Percentiles rank a stretch among this genome's conserved stretches.
Evolutionary conservation across 2,329 filamentous ascomycete genomes (phyloP).

Genomic region (Fusarium ramigenum): DNA sequence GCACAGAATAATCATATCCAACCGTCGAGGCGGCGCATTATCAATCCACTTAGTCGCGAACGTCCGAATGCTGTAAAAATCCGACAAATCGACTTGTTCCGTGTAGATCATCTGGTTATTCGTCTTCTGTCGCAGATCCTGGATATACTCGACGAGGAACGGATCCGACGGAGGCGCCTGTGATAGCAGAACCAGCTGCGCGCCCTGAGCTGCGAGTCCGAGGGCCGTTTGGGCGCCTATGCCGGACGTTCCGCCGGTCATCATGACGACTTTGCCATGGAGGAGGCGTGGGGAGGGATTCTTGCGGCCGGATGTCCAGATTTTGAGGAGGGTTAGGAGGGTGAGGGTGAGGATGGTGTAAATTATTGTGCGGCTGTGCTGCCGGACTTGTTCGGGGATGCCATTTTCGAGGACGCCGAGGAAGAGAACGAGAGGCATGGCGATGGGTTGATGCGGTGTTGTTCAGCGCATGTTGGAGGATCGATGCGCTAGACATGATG

Average conservation of each 20-base stretch:
- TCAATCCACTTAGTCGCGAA: constrained; percentile 99
- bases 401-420: constrained; percentile 59
- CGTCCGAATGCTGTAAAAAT: constrained; percentile 86
- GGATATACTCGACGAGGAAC: constrained; percentile 91
- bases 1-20: constrained; percentile 92
- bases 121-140: constrained; percentile 81
- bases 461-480: constrained; percentile 24
- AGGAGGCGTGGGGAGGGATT: constrained; percentile 84
- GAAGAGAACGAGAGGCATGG: constrained; percentile 64
- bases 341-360: constrained; percentile 51
- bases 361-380: constrained; percentile 55
- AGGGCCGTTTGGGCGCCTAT: constrained; percentile 82
- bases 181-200: constrained; percentile 90
- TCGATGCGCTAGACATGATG: not conserved
- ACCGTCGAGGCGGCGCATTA: constrained; percentile 84
- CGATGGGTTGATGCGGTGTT: constrained; percentile 25
- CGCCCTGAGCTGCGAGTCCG: constrained; percentile 81
- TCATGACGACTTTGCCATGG: constrained; percentile 92
- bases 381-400: constrained; percentile 58
- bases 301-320: constrained; percentile 77
- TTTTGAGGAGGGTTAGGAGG: constrained; percentile 66
- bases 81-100: constrained; percentile 90
- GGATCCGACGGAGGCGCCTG: constrained; percentile 82
- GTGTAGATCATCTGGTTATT: constrained; percentile 91
- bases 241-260: constrained; percentile 94